Percentiles rank a stretch among this genome's conserved stretches.
Evolutionary conservation across 2,329 filamentous ascomycete species (phyloP).

Genomic region (Cladosporium oxysporum): DNA sequence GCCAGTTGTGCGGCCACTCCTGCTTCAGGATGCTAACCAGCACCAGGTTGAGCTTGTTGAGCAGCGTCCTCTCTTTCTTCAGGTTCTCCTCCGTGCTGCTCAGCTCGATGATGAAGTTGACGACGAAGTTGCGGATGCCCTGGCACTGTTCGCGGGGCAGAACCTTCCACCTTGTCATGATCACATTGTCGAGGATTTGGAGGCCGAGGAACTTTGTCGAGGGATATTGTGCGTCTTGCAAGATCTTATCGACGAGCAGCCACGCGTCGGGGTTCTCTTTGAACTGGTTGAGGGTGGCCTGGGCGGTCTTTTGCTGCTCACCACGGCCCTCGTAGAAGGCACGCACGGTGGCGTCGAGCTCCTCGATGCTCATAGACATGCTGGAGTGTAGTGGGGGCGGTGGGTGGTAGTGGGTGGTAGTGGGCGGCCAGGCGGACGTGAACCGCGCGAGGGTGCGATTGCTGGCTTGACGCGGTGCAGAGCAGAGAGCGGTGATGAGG

Average conservation of each 20-base stretch:
- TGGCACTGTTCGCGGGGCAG: constrained; percentile 90
- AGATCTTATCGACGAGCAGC: constrained; percentile 95
- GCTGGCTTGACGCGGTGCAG: constrained; percentile 33
- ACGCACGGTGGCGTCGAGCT: constrained; percentile 95
- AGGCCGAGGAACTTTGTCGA: constrained; percentile 97
- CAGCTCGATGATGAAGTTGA: constrained; percentile 95
- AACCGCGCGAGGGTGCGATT: constrained; percentile 28
- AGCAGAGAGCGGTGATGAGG: constrained; percentile 28
- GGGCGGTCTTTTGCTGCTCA: constrained; percentile 93
- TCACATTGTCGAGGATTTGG: constrained; percentile 96
- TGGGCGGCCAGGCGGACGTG: constrained; percentile 15
- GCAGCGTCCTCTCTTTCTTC: constrained; percentile 78
- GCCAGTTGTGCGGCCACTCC: constrained; percentile 99
- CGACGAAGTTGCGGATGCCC: constrained; percentile 99
- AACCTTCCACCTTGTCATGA: constrained; percentile 98
- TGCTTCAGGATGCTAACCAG: constrained; percentile 98
- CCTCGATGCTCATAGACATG: constrained; percentile 76
- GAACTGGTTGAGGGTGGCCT: constrained; percentile 93
- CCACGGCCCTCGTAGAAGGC: constrained; percentile 97
- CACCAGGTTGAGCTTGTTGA: constrained; percentile 98
- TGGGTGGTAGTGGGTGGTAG: constrained; percentile 8
- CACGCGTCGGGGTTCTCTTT: constrained; percentile 98
- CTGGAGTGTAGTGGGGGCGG: constrained; percentile 7
- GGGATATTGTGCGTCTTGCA: constrained; percentile 87
- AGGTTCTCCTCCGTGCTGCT: constrained; percentile 88